Evolutionary conservation across 495 filamentous ascomycete species (phyloP).

Genomic region (Apodospora peruviana): DNA sequence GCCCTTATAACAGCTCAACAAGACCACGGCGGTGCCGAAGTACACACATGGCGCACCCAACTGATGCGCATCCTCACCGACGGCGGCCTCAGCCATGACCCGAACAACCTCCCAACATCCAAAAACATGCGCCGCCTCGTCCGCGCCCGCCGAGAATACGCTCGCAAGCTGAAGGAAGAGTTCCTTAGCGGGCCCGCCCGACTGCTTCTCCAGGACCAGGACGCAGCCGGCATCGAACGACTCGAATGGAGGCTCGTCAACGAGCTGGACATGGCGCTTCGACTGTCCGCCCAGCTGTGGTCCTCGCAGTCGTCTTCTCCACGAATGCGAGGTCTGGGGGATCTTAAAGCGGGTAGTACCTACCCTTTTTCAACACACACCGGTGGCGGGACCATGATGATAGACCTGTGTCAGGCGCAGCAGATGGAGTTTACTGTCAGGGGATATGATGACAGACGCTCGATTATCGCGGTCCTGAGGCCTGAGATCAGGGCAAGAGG

Average conservation of each 20-base stretch:
- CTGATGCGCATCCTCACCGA: slow-evolving; percentile 11
- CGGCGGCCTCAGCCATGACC: slow-evolving; percentile 7
- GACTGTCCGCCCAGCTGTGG: slow-evolving; percentile 12
- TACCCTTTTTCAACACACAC: too few relatives aligned
- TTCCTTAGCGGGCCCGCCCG: slow-evolving; percentile 13
- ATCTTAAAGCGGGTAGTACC: too few relatives aligned
- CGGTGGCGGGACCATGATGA: background rate
- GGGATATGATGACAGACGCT: background rate
- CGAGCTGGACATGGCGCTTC: slow-evolving; percentile 13
- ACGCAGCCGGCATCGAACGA: slow-evolving; percentile 10
- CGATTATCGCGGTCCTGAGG: slow-evolving; percentile 2
- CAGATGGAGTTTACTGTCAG: background rate
- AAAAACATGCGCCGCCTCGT: slow-evolving; percentile 7
- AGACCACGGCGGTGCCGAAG: background rate
- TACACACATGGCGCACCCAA: slow-evolving; percentile 9
- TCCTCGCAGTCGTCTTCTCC: background rate
- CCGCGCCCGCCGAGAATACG: slow-evolving; percentile 11
- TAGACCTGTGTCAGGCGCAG: background rate
- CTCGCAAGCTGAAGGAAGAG: slow-evolving; percentile 9
- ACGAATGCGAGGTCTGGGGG: background rate
- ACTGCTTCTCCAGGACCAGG: slow-evolving; percentile 15
- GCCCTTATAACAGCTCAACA: slow-evolving; percentile 3
- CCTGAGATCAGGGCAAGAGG: background rate
- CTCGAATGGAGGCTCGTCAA: slow-evolving; percentile 9
- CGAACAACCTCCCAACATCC: background rate